Percentiles rank a stretch among this genome's conserved stretches.
These are phyloP conservation scores for Fusarium virguliforme DNA, from an alignment of 2,329 filamentous ascomycete genomes.

Conservation along the genomic window DNA sequence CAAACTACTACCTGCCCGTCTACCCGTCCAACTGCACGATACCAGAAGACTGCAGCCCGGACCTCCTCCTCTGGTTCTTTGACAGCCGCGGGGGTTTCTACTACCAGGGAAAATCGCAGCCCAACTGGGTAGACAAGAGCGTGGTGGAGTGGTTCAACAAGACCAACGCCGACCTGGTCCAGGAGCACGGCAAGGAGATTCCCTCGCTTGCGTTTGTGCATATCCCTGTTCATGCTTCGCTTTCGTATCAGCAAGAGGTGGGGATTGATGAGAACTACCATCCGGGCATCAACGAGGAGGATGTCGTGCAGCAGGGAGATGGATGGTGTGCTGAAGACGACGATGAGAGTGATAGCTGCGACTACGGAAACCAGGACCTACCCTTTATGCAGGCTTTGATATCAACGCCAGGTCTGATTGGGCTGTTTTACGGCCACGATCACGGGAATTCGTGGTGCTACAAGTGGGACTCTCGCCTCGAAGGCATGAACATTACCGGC, in stretches of 20 bases:
- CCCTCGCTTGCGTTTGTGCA: slow-evolving; percentile 67
- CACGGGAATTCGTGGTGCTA: slow-evolving; percentile 75
- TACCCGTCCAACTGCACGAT: slow-evolving; percentile 57
- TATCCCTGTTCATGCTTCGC: slow-evolving; percentile 63
- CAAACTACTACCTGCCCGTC: slow-evolving; percentile 67
- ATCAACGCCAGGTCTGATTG: slow-evolving; percentile 69
- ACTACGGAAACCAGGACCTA: slow-evolving; percentile 67
- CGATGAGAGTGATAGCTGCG: slow-evolving; percentile 56
- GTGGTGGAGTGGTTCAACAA: slow-evolving; percentile 64
- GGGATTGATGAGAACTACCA: slow-evolving; percentile 57
- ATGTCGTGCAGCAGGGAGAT: slow-evolving; percentile 60
- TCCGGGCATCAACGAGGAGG: slow-evolving; percentile 65
- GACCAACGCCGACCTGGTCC: slow-evolving; percentile 46
- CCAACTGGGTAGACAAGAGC: slow-evolving; percentile 62
- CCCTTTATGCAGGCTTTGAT: slow-evolving; percentile 76
- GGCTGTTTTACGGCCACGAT: slow-evolving; percentile 76
- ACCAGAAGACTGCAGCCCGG: slow-evolving; percentile 54
- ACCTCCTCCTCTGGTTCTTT: slow-evolving; percentile 79
- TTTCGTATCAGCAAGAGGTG: slow-evolving; percentile 56
- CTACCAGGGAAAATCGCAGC: slow-evolving; percentile 59
- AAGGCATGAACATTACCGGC: slow-evolving; percentile 56
- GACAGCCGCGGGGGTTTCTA: slow-evolving; percentile 74
- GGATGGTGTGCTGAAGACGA: slow-evolving; percentile 62
- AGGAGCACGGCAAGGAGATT: slow-evolving; percentile 55
- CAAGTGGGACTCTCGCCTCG: slow-evolving; percentile 61